These are phyloP conservation scores for Mycocentrospora acerina DNA, from an alignment of 2,329 filamentous ascomycete species.

Conservation along the genomic window DNA sequence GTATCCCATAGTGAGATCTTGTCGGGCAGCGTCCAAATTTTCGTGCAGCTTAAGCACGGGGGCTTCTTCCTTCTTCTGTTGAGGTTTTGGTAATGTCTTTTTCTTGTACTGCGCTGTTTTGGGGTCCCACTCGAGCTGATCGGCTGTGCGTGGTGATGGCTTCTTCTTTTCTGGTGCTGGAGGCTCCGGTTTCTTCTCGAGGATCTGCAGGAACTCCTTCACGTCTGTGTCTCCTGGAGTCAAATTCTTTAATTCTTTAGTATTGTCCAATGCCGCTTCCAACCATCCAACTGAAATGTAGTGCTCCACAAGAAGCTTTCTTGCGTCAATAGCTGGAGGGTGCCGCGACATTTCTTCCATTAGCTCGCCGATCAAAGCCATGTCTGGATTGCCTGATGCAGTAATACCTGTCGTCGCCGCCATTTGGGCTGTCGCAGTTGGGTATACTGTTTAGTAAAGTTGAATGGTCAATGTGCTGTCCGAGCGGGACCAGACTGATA, in stretches of 20 bases:
- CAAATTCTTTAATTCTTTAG: slow-evolving; percentile 26
- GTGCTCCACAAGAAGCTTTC: slow-evolving; percentile 36
- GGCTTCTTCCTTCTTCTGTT: slow-evolving; percentile 3
- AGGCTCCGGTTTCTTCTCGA: slow-evolving; percentile 27
- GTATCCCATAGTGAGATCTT: slow-evolving; percentile 29
- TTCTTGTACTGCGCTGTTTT: slow-evolving; percentile 14
- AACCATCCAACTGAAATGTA: slow-evolving; percentile 37
- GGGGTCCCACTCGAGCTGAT: slow-evolving; percentile 13
- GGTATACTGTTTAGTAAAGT: too few species aligned
- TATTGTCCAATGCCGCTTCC: slow-evolving; percentile 34
- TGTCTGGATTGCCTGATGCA: slow-evolving; percentile 32
- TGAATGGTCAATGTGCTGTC: too few species aligned
- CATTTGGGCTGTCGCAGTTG: slow-evolving; percentile 1
- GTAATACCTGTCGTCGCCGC: slow-evolving; percentile 8
- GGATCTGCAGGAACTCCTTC: slow-evolving; percentile 14
- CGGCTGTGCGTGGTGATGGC: background rate
- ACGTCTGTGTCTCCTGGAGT: slow-evolving; percentile 29
- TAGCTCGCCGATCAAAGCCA: slow-evolving; percentile 34
- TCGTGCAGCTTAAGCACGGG: slow-evolving; percentile 8
- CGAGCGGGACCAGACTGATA: too few species aligned
- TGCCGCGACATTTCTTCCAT: slow-evolving; percentile 33
- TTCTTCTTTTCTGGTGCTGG: slow-evolving; percentile 10
- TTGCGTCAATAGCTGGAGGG: slow-evolving; percentile 29
- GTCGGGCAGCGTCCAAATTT: slow-evolving; percentile 22
- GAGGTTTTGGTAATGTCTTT: slow-evolving; percentile 1